These are phyloP conservation scores for Gentiana macrophylla DNA, from an alignment of 257 asterid species.

Conservation along the genomic window DNA sequence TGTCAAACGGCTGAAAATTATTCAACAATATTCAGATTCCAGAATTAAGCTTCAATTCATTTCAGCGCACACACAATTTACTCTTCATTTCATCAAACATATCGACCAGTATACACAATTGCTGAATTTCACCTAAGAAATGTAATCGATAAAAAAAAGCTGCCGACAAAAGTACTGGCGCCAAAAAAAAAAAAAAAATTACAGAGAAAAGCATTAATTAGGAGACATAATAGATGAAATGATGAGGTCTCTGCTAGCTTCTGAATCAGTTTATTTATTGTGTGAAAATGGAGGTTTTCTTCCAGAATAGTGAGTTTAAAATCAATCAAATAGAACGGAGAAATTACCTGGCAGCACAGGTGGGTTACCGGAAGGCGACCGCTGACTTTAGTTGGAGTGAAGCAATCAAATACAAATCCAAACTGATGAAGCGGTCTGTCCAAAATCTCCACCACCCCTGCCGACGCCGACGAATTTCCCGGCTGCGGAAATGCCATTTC, in stretches of 20 bases:
- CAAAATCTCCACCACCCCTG: neutral
- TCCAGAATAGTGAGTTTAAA: too few species aligned
- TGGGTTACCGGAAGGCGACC: conserved; percentile 2
- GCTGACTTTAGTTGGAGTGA: neutral
- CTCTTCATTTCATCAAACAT: neutral
- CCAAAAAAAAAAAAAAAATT: neutral
- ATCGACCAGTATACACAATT: neutral
- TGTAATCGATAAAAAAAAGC: neutral
- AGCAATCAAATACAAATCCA: conserved; percentile 1
- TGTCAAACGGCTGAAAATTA: conserved; percentile 34
- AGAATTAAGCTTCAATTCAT: too few species aligned
- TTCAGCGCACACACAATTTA: neutral
- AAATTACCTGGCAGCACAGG: too few species aligned
- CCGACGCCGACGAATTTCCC: neutral
- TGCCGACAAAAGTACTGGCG: neutral
- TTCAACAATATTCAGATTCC: too few species aligned
- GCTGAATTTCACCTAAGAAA: too few species aligned
- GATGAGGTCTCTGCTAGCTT: too few species aligned
- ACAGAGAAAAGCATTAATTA: too few species aligned
- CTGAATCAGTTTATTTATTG: too few species aligned
- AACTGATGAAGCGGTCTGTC: conserved; percentile 1
- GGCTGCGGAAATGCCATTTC: neutral
- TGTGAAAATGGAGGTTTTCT: too few species aligned
- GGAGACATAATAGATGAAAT: too few species aligned
- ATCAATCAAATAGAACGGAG: too few species aligned